Evolutionary conservation across 306 rosid species (phyloP).

Genomic region (Amphicarpaea edgeworthii): DNA sequence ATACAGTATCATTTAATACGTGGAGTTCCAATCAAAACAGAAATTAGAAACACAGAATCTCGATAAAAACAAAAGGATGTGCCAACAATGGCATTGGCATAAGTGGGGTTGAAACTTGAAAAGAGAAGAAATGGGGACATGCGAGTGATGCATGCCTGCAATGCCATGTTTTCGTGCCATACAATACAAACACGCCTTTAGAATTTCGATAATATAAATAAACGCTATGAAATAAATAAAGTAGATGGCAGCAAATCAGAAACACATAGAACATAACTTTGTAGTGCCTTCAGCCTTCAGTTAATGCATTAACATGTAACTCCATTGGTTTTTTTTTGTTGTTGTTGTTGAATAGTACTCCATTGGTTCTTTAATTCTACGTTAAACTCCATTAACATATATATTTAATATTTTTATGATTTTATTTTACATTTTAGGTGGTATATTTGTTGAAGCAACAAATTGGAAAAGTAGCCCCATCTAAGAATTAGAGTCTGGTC

Average conservation of each 20-base stretch:
- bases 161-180: background rate
- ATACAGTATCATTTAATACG: no score
- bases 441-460: background rate
- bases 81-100: background rate
- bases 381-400: no score
- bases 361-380: no score
- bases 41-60: background rate
- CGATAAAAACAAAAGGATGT: conserved; percentile 9
- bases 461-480: background rate
- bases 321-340: no score
- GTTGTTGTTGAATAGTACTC: no score
- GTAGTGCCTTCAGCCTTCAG: no score
- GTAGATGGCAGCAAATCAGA: no score
- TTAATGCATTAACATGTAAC: no score
- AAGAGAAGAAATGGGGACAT: background rate
- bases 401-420: background rate
- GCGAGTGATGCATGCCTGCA: background rate
- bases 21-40: background rate
- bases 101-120: conserved; percentile 9
- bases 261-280: no score
- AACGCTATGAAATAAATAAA: no score
- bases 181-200: background rate
- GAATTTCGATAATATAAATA: no score
- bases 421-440: background rate
- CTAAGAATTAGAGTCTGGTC: background rate